Conservation (phyloP, 2,329 filamentous ascomycete genomes). For the Aspergillus sp. region DNA sequence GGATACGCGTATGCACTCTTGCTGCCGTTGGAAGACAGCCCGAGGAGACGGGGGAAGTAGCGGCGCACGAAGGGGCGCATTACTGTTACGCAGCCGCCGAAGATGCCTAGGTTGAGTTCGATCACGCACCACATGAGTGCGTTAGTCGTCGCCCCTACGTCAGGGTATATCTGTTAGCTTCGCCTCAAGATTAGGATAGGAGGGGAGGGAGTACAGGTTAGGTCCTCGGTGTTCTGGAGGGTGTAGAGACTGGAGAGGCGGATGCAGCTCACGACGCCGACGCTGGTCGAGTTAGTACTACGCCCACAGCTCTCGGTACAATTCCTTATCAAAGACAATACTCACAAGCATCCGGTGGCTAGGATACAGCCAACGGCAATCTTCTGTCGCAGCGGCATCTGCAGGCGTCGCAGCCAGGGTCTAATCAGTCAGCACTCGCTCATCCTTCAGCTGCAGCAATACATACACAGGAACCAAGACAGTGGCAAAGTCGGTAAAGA, state of each 20-base stretch:
- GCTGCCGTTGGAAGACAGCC: conserved; percentile 22
- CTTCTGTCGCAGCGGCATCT: conserved; percentile 32
- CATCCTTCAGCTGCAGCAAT: not conserved
- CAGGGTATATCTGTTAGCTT: not conserved
- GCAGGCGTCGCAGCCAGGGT: conserved; percentile 29
- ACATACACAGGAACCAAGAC: conserved; percentile 30
- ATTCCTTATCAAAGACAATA: not conserved
- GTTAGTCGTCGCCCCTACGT: conserved; percentile 22
- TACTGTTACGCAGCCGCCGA: conserved; percentile 29
- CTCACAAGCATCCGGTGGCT: conserved; percentile 31
- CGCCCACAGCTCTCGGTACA: no score
- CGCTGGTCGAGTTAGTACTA: conserved; percentile 12
- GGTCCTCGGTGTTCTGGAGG: conserved; percentile 23
- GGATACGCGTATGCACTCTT: conserved; percentile 8
- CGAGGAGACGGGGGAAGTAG: conserved; percentile 29
- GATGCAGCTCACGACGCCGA: conserved; percentile 31
- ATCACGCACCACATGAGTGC: conserved; percentile 30
- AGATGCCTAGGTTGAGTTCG: conserved; percentile 31
- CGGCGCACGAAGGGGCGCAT: conserved; percentile 29
- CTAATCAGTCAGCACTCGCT: conserved; percentile 11
- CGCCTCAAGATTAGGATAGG: not conserved
- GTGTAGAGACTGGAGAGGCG: conserved; percentile 25
- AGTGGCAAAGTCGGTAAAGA: conserved; percentile 32
- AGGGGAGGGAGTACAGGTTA: conserved; percentile 20
- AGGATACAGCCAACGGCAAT: conserved; percentile 28